phyloP scores from a whole-genome alignment of 176 grass and related monocot species.

The Dactylis glomerata region DNA sequence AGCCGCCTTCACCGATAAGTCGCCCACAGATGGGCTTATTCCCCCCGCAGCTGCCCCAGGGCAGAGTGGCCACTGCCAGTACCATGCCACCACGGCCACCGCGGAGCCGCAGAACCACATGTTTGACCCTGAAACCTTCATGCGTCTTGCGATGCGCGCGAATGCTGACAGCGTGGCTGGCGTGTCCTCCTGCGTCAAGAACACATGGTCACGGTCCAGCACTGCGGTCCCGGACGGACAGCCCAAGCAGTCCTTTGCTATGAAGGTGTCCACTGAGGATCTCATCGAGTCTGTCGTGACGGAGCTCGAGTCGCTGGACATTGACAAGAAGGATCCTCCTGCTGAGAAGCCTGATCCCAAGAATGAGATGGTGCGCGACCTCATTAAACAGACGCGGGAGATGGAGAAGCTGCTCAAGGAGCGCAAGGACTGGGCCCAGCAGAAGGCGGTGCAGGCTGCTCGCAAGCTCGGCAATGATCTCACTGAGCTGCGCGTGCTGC shows the following conservation, averaged over 20 bases:
- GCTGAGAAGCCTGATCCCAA: slow-evolving; percentile 43
- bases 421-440: slow-evolving; percentile 86
- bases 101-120: neutral
- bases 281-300: slow-evolving; percentile 50
- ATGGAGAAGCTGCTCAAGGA: slow-evolving; percentile 88
- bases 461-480: slow-evolving; percentile 88
- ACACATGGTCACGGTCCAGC: slow-evolving; percentile 12
- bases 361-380: slow-evolving; percentile 61
- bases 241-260: slow-evolving; percentile 31
- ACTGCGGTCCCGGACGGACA: neutral
- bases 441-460: slow-evolving; percentile 86
- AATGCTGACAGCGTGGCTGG: neutral
- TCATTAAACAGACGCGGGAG: slow-evolving; percentile 68
- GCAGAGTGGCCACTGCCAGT: slow-evolving; percentile 25
- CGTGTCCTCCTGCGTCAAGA: slow-evolving; percentile 38
- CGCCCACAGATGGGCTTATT: neutral
- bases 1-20: slow-evolving; percentile 8
- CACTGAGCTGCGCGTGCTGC: slow-evolving; percentile 67
- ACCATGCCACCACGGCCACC: slow-evolving; percentile 9
- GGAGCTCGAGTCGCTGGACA: slow-evolving; percentile 52
- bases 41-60: neutral
- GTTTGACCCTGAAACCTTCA: slow-evolving; percentile 50
- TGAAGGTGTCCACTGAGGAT: slow-evolving; percentile 48
- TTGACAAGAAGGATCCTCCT: slow-evolving; percentile 50
- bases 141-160: slow-evolving; percentile 27